A percentile compares a stretch with the other conserved stretches of the same genome.
These are phyloP conservation scores for Eimeria brunetti DNA, from an alignment of 169 alveolate genomes.

Conservation along the genomic window DNA sequence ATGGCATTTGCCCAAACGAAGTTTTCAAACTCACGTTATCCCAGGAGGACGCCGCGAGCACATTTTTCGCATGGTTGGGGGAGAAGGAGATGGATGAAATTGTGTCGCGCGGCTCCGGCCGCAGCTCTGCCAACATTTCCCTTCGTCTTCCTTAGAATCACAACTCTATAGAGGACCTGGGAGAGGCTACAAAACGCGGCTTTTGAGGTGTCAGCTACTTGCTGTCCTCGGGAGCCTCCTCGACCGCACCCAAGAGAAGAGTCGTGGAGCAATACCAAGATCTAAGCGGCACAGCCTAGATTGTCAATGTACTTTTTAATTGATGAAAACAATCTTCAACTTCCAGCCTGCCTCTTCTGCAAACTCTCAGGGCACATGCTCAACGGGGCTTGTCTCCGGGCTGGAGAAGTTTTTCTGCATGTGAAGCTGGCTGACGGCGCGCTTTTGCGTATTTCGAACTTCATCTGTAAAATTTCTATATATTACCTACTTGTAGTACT, in stretches of 20 bases:
- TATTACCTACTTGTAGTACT: background rate
- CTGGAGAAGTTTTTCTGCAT: conserved; percentile 10
- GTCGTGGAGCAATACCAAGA: background rate
- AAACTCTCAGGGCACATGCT: background rate
- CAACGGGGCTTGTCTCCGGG: conserved; percentile 42
- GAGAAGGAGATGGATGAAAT: conserved; percentile 76
- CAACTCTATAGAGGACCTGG: background rate
- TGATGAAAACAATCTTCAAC: background rate
- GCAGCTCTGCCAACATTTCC: conserved; percentile 75
- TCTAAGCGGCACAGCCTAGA: background rate
- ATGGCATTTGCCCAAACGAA: background rate
- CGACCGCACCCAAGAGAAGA: background rate
- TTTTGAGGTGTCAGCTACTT: background rate
- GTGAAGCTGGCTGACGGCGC: background rate
- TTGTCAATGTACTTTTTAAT: background rate
- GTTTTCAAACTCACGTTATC: conserved; percentile 67
- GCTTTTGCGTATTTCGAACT: background rate
- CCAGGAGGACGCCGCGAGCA: conserved; percentile 78
- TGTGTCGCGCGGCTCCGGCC: conserved; percentile 81
- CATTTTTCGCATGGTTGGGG: conserved; percentile 72
- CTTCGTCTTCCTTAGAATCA: background rate
- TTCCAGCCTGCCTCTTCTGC: background rate
- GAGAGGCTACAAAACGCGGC: conserved; percentile 1
- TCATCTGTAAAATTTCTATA: background rate
- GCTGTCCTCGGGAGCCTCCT: background rate